Percentiles rank a stretch among this genome's conserved stretches.
These are phyloP conservation scores for Thelonectria blattea DNA, from an alignment of 2,329 filamentous ascomycete genomes.

Conservation along the genomic window DNA sequence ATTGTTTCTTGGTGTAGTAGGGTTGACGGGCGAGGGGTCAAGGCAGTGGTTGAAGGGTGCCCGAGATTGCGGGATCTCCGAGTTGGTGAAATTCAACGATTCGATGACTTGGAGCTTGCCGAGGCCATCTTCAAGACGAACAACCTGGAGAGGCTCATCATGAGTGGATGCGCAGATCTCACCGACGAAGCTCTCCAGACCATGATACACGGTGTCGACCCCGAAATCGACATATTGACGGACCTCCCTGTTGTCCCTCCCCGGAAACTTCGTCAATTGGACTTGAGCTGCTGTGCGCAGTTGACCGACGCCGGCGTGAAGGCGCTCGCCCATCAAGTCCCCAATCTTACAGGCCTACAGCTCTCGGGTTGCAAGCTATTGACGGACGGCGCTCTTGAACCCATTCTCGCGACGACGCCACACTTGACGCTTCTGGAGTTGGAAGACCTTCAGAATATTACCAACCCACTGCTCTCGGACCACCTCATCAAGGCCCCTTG, in stretches of 20 bases:
- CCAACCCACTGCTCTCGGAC: slow-evolving; percentile 73
- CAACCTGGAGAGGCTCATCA: slow-evolving; percentile 78
- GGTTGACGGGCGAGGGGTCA: slow-evolving; percentile 78
- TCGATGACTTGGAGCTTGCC: slow-evolving; percentile 76
- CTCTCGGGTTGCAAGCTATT: slow-evolving; percentile 78
- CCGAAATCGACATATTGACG: slow-evolving; percentile 82
- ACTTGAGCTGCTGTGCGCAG: slow-evolving; percentile 78
- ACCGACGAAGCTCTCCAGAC: slow-evolving; percentile 75
- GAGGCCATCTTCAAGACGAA: slow-evolving; percentile 79
- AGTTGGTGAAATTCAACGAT: slow-evolving; percentile 81
- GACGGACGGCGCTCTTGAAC: slow-evolving; percentile 74
- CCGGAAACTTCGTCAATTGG: slow-evolving; percentile 81
- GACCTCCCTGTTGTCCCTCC: slow-evolving; percentile 77
- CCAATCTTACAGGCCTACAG: slow-evolving; percentile 81
- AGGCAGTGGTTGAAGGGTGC: slow-evolving; percentile 75
- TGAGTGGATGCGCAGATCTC: slow-evolving; percentile 81
- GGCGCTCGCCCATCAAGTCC: slow-evolving; percentile 74
- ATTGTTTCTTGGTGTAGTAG: slow-evolving; percentile 95
- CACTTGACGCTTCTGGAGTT: slow-evolving; percentile 85
- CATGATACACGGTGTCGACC: slow-evolving; percentile 77
- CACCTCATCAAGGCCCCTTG: slow-evolving; percentile 80
- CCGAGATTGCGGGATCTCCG: slow-evolving; percentile 77
- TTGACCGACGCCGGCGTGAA: slow-evolving; percentile 78
- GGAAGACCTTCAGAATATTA: slow-evolving; percentile 81
- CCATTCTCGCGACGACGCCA: slow-evolving; percentile 76